Evolutionary conservation across 192 early-diverging fungal species (phyloP).

Genomic region (Backusella luteola): DNA sequence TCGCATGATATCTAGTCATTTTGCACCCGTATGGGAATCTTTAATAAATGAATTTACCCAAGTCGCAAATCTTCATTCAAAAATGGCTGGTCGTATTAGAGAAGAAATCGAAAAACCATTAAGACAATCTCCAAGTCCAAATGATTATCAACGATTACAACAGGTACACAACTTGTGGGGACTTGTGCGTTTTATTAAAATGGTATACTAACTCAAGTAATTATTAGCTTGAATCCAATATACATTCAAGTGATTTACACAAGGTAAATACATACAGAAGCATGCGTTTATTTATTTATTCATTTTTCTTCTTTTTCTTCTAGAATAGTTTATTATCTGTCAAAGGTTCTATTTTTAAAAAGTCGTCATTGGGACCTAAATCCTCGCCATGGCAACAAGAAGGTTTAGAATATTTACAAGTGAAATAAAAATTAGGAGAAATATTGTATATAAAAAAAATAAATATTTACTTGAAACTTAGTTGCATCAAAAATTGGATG

Average conservation of each 20-base stretch:
- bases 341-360: constrained; percentile 17
- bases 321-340: constrained; percentile 17
- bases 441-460: background rate
- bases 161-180: background rate
- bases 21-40: constrained; percentile 27
- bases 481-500: constrained; percentile 23
- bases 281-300: background rate
- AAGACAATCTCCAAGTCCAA: background rate
- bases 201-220: background rate
- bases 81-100: constrained; percentile 36
- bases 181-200: background rate
- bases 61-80: constrained; percentile 27
- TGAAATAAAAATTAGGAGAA: background rate
- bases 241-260: background rate
- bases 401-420: background rate
- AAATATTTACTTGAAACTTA: background rate
- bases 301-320: background rate
- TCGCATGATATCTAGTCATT: background rate
- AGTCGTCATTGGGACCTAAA: background rate
- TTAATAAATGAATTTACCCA: constrained; percentile 32
- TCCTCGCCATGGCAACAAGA: background rate
- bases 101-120: constrained; percentile 42
- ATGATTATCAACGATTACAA: constrained; percentile 25
- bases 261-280: constrained; percentile 1
- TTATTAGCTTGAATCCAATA: background rate